Evolutionary conservation across 1,284 basidiomycete genomes (phyloP).

Genomic region (Ustilago tritici): DNA sequence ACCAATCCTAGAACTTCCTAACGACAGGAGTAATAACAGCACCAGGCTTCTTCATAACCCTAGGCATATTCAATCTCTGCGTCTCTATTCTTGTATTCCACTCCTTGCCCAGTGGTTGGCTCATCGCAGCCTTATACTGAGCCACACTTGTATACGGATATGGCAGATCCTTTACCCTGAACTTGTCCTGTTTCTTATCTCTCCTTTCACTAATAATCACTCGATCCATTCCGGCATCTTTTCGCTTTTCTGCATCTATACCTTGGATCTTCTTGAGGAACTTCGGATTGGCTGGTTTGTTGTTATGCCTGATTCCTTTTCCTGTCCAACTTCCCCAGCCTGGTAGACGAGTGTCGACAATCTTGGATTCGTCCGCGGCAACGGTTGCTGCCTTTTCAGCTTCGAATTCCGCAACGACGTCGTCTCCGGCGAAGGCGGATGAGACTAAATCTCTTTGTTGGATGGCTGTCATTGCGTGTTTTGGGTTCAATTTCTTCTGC

Average conservation of each 20-base stretch:
- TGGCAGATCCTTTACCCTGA: constrained; percentile 87
- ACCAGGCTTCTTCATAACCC: constrained; percentile 60
- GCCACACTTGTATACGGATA: constrained; percentile 86
- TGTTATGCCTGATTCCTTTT: constrained; percentile 73
- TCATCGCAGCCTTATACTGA: constrained; percentile 87
- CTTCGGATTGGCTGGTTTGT: constrained; percentile 22
- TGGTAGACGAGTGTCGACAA: constrained; percentile 84
- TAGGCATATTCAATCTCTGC: constrained; percentile 75
- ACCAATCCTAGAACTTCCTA: constrained; percentile 25
- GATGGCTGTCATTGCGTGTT: constrained; percentile 13
- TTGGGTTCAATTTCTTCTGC: background rate
- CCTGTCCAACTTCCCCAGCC: constrained; percentile 98
- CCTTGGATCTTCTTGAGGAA: constrained; percentile 71
- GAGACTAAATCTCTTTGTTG: constrained; percentile 89
- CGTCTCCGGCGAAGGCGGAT: constrained; percentile 93
- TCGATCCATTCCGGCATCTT: constrained; percentile 84
- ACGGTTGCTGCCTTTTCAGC: constrained; percentile 83
- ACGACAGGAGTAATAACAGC: constrained; percentile 59
- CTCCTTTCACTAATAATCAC: constrained; percentile 94
- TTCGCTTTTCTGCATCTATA: constrained; percentile 80
- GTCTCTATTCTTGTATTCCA: constrained; percentile 93
- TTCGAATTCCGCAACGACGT: constrained; percentile 89
- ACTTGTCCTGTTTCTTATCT: constrained; percentile 92
- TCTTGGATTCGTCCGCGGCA: constrained; percentile 82
- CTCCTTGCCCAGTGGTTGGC: constrained; percentile 84